Percentiles rank a stretch among this genome's conserved stretches.
These are phyloP conservation scores for Aspergillus aculeatinus DNA, from an alignment of 2,329 filamentous ascomycete genomes.

Conservation along the genomic window DNA sequence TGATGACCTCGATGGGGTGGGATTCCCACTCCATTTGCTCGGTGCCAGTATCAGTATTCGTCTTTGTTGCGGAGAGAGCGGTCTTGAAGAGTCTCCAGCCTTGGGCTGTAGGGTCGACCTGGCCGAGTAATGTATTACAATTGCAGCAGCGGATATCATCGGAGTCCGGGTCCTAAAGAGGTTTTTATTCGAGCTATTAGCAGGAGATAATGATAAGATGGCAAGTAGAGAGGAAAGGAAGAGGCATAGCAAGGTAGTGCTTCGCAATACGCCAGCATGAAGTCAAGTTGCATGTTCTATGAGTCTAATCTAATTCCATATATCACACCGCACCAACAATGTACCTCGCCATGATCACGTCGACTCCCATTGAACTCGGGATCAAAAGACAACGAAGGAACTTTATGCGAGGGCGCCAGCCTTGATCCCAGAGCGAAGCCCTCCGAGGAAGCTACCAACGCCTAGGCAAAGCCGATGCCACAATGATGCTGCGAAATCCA, in stretches of 20 bases:
- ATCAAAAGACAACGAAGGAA: conserved; percentile 25
- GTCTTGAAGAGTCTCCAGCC: conserved; percentile 55
- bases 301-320: neutral
- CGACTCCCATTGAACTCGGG: conserved; percentile 27
- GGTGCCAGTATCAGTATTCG: conserved; percentile 21
- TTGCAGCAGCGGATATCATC: conserved; percentile 29
- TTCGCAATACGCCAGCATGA: neutral
- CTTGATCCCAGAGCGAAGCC: conserved; percentile 18
- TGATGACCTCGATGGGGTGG: conserved; percentile 38
- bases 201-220: neutral
- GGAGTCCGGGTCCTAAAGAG: conserved; percentile 11
- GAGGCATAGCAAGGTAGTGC: neutral
- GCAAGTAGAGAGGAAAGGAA: neutral
- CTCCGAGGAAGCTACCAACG: neutral
- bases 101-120: conserved; percentile 42
- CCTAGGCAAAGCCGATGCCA: neutral
- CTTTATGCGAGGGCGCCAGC: conserved; percentile 17
- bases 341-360: conserved; percentile 40
- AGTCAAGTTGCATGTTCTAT: neutral
- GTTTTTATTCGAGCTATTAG: conserved; percentile 34
- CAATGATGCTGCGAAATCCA: conserved; percentile 34
- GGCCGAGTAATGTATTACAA: conserved; percentile 34
- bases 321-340: conserved; percentile 20
- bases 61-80: conserved; percentile 32
- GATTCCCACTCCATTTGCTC: conserved; percentile 31